Evolutionary conservation across 2,329 filamentous ascomycete genomes (phyloP).

Genomic region (Scedosporium dehoogii): DNA sequence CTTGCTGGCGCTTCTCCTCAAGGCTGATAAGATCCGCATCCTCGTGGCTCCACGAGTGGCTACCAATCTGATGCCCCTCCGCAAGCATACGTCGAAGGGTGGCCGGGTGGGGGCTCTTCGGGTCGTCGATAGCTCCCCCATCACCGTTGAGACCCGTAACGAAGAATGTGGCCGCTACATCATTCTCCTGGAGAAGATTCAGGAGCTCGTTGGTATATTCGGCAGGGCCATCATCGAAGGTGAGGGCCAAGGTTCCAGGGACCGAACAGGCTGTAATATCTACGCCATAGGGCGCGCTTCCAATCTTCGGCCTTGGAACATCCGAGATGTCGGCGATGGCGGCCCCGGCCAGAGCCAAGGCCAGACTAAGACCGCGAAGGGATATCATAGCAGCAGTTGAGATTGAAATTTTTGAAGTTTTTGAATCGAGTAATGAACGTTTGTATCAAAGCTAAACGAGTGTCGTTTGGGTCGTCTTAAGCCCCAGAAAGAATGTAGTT

Average conservation of each 20-base stretch:
- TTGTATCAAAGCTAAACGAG: too few species aligned
- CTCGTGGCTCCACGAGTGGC: conserved; percentile 39
- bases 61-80: conserved; percentile 51
- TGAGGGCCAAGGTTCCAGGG: conserved; percentile 30
- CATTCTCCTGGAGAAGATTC: conserved; percentile 22
- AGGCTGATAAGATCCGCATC: conserved; percentile 27
- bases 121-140: conserved; percentile 34
- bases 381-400: too few species aligned
- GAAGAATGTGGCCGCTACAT: conserved; percentile 27
- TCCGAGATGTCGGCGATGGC: conserved; percentile 36
- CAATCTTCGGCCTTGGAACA: conserved; percentile 41
- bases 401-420: too few species aligned
- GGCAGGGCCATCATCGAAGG: conserved; percentile 37
- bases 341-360: too few species aligned
- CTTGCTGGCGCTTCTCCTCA: conserved; percentile 25
- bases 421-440: too few species aligned
- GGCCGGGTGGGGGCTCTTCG: conserved; percentile 15
- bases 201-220: conserved; percentile 31
- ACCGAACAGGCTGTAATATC: conserved; percentile 29
- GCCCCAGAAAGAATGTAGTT: too few species aligned
- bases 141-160: conserved; percentile 24
- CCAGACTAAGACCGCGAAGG: too few species aligned
- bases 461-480: too few species aligned
- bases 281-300: conserved; percentile 45
- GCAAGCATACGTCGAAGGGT: conserved; percentile 33